Evolutionary conservation across 305 asterid genomes (phyloP).

Genomic region (Fraxinus angustifolia): DNA sequence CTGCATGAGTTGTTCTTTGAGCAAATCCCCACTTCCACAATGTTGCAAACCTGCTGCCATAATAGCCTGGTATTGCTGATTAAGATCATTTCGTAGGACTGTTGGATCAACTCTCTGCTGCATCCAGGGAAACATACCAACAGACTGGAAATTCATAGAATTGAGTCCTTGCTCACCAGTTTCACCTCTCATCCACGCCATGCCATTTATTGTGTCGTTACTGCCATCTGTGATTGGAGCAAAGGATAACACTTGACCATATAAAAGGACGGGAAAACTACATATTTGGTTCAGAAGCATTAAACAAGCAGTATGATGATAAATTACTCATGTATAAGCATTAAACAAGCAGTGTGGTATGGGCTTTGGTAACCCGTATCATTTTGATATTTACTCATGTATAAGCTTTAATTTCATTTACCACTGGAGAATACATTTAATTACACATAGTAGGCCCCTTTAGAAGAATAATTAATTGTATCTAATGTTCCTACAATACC

Average conservation of each 20-base stretch:
- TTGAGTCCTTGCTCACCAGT: conserved; percentile 70
- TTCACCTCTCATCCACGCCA: conserved; percentile 87
- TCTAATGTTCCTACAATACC: neutral
- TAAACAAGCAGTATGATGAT: neutral
- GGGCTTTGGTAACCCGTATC: neutral
- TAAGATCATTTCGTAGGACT: conserved; percentile 55
- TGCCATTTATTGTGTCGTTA: conserved; percentile 61
- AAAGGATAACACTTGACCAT: neutral
- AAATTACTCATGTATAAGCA: neutral
- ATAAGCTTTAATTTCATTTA: neutral
- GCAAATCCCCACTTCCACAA: conserved; percentile 56
- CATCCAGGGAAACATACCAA: conserved; percentile 80
- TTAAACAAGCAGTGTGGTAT: neutral
- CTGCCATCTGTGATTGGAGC: conserved; percentile 48
- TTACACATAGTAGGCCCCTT: neutral
- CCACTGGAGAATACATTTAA: neutral
- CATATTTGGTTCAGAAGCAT: neutral
- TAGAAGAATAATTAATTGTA: neutral
- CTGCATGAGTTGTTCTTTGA: conserved; percentile 66
- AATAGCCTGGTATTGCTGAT: conserved; percentile 83
- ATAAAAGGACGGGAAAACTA: neutral
- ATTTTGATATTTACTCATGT: neutral
- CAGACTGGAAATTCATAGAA: conserved; percentile 62
- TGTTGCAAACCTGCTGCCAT: conserved; percentile 65
- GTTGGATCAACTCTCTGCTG: conserved; percentile 78